Evolutionary conservation across 2,329 filamentous ascomycete species (phyloP).

Genomic region (Ceratocystis papillata): DNA sequence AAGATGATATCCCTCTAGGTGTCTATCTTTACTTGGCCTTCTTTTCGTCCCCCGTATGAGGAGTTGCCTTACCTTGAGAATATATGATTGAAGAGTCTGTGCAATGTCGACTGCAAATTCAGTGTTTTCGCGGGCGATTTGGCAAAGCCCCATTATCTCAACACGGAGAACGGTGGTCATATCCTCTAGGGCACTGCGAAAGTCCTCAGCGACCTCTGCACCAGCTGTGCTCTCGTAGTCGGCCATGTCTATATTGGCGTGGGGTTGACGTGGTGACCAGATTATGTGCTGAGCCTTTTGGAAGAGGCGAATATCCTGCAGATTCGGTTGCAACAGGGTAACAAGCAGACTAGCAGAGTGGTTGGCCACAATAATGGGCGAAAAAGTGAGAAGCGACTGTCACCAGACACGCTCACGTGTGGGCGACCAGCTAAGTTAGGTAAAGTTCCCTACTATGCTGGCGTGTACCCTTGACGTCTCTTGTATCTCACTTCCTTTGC

Average conservation of each 20-base stretch:
- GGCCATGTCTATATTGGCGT: slow-evolving; percentile 8
- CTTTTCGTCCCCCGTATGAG: neutral
- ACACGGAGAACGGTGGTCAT: slow-evolving; percentile 81
- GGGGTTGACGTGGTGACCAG: slow-evolving; percentile 5
- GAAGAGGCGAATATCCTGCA: neutral
- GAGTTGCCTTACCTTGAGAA: slow-evolving; percentile 66
- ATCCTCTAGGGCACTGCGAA: slow-evolving; percentile 84
- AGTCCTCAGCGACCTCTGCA: slow-evolving; percentile 80
- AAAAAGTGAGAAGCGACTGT: neutral
- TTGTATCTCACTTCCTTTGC: neutral
- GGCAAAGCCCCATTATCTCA: slow-evolving; percentile 93
- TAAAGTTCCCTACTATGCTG: slow-evolving; percentile 4
- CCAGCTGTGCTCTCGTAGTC: slow-evolving; percentile 23
- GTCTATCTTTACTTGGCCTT: neutral
- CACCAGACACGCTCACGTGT: neutral
- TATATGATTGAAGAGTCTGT: slow-evolving; percentile 80
- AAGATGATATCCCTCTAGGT: neutral
- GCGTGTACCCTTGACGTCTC: neutral
- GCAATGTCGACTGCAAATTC: slow-evolving; percentile 92
- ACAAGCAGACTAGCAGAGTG: neutral
- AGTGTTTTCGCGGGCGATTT: slow-evolving; percentile 95
- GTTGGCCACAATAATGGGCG: neutral
- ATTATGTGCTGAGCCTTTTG: neutral
- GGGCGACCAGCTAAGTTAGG: neutral
- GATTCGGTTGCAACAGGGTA: slow-evolving; percentile 7